Evolutionary conservation across 805 yeast species (phyloP), one percentile per base, ranked within the genome.

Genomic region (Clavispora vitiphila): DNA sequence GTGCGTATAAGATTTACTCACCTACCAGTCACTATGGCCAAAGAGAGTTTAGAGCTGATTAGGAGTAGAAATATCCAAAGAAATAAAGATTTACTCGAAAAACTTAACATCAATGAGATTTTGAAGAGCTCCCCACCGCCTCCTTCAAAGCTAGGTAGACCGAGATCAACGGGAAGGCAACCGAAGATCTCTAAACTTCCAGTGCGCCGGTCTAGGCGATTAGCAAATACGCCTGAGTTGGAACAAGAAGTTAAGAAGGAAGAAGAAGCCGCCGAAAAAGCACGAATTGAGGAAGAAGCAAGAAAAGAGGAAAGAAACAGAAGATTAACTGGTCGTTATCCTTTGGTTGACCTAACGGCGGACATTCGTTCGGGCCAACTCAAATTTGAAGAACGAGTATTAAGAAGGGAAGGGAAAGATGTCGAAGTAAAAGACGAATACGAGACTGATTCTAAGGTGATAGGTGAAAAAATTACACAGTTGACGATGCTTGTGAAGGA

Each of bases 161-260:
- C 46, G 22, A 53, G 53, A 27, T 50, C 42, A 38, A 38, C 44
- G 38, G 40, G 39, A 31, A 34, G 35, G 14, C 14, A 48, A 37
- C 18, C 40, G 23, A 43, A 43, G 25, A 43, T 38, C 15, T 37
- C 54, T 55, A 57, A 30, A 25, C 42, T 20, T 16, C 95, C 96
- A 0, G 69, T 81, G 1, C 71, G 96, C 57, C 73, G 89, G 46
- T 88, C 96, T 0, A 71, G 88, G 38, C 70, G 97, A 49, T 55
- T 90, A 19, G 86, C 87, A 43, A 77, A 73, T 38, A 67, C 74
- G 6, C 70, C 62, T 40, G 68, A 56, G 35, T 68, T 66, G 36
- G 51, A 55, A 31, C 72, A 62, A 35, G 71, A 65, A 40, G 57
- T 48, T 35, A 62, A 59, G 20, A 36, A 54, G 5, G 51, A 56